Evolutionary conservation across 257 asterid species (phyloP).

Genomic region (Nicotiana attenuata): DNA sequence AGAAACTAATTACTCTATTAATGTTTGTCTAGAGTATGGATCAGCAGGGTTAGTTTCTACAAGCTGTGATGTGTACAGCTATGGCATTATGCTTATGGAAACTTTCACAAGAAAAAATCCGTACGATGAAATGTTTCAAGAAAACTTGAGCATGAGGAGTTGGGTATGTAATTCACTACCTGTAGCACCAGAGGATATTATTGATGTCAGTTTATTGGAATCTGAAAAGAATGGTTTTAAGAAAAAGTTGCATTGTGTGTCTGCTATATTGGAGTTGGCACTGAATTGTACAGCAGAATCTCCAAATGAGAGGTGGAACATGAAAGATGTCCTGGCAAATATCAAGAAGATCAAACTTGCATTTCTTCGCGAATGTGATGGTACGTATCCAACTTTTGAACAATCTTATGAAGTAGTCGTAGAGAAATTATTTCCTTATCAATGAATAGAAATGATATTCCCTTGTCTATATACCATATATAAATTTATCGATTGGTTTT

Average conservation of each 20-base stretch:
- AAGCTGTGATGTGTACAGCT: neutral
- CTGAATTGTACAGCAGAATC: slow-evolving; percentile 20
- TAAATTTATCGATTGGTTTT: no score
- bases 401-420: no score
- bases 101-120: neutral
- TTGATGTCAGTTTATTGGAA: slow-evolving; percentile 15
- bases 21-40: neutral
- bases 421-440: no score
- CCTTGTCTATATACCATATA: no score
- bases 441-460: no score
- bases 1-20: neutral
- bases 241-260: slow-evolving; percentile 10
- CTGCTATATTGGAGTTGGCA: slow-evolving; percentile 16
- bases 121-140: neutral
- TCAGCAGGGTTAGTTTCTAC: neutral
- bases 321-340: slow-evolving; percentile 12
- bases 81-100: neutral
- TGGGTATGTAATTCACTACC: slow-evolving; percentile 12
- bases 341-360: slow-evolving; percentile 23
- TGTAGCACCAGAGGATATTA: neutral
- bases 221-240: neutral
- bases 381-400: no score
- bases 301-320: slow-evolving; percentile 20
- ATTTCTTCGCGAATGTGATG: neutral
- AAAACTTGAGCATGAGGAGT: neutral